A percentile compares a stretch with the other conserved stretches of the same genome.
Evolutionary conservation across 2,329 filamentous ascomycete genomes (phyloP).

Genomic region (Zymoseptoria ardabiliae): DNA sequence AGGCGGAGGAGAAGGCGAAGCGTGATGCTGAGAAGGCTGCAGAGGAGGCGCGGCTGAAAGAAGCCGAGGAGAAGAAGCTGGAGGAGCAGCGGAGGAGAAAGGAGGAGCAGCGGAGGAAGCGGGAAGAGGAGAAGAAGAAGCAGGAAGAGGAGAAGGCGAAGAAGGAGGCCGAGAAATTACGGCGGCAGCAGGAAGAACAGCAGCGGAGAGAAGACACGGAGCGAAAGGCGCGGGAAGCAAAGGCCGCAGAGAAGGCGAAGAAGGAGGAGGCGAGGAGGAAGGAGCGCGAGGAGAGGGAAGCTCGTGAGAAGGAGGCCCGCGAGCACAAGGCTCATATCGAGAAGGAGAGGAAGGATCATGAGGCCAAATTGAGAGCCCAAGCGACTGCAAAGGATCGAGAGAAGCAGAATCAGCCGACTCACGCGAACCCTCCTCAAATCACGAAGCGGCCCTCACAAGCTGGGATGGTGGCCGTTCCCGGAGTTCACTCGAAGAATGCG

Average conservation of each 20-base stretch:
- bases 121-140: constrained; percentile 80
- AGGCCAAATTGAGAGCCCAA: constrained; percentile 44
- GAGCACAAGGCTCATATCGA: constrained; percentile 57
- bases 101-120: constrained; percentile 87
- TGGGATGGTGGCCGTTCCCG: constrained; percentile 48
- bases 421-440: constrained; percentile 32
- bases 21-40: constrained; percentile 84
- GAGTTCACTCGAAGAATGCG: constrained; percentile 47
- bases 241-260: constrained; percentile 73
- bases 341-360: constrained; percentile 54
- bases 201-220: constrained; percentile 80
- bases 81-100: constrained; percentile 75
- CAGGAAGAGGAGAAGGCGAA: constrained; percentile 80
- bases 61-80: constrained; percentile 66
- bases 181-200: constrained; percentile 72
- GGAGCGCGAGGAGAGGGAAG: constrained; percentile 55
- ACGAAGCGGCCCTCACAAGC: constrained; percentile 54
- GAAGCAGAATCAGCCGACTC: constrained; percentile 36
- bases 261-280: constrained; percentile 67
- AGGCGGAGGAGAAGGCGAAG: constrained; percentile 83
- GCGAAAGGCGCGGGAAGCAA: constrained; percentile 71
- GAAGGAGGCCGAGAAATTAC: constrained; percentile 79
- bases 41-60: constrained; percentile 70
- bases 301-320: constrained; percentile 66
- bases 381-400: constrained; percentile 33